phyloP scores from a whole-genome alignment of 2,329 filamentous ascomycete species.

The Biscogniauxia mediterranea region DNA sequence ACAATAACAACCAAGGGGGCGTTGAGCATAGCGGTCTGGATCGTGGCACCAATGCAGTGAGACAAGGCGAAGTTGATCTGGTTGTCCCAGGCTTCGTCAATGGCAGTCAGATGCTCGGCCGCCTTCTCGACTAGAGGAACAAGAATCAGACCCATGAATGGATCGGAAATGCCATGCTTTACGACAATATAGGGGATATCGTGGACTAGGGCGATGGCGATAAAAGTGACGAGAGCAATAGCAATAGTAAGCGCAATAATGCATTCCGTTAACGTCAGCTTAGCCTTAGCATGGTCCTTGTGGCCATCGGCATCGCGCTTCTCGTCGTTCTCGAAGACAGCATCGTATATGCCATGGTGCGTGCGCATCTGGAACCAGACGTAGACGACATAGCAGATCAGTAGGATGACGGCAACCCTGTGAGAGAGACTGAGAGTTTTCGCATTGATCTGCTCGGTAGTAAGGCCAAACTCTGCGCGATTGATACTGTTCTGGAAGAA shows the following conservation, averaged over 20 bases:
- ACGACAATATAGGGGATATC: slow-evolving; percentile 63
- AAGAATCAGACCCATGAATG: slow-evolving; percentile 69
- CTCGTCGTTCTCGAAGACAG: slow-evolving; percentile 71
- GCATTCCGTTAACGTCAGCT: slow-evolving; percentile 74
- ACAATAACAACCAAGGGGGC: slow-evolving; percentile 80
- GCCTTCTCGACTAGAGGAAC: slow-evolving; percentile 83
- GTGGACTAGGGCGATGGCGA: slow-evolving; percentile 70
- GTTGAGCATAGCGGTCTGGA: slow-evolving; percentile 88
- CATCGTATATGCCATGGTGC: slow-evolving; percentile 74
- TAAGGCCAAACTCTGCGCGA: slow-evolving; percentile 25
- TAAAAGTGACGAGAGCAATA: slow-evolving; percentile 68
- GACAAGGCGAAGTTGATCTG: slow-evolving; percentile 83
- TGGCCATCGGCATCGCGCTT: slow-evolving; percentile 62
- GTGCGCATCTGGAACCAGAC: slow-evolving; percentile 73
- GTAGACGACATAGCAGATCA: slow-evolving; percentile 66
- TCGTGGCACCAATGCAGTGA: slow-evolving; percentile 81
- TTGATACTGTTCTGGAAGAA: slow-evolving; percentile 53
- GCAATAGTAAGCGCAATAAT: slow-evolving; percentile 62
- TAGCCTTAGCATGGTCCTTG: slow-evolving; percentile 58
- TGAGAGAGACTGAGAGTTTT: slow-evolving; percentile 67
- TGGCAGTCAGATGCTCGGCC: slow-evolving; percentile 78
- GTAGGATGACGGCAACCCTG: slow-evolving; percentile 66
- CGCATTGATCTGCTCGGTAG: slow-evolving; percentile 40
- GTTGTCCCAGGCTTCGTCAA: slow-evolving; percentile 82
- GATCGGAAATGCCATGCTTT: slow-evolving; percentile 45